These are phyloP conservation scores for Neurospora intermedia DNA, from an alignment of 495 filamentous ascomycete genomes.

Conservation along the genomic window DNA sequence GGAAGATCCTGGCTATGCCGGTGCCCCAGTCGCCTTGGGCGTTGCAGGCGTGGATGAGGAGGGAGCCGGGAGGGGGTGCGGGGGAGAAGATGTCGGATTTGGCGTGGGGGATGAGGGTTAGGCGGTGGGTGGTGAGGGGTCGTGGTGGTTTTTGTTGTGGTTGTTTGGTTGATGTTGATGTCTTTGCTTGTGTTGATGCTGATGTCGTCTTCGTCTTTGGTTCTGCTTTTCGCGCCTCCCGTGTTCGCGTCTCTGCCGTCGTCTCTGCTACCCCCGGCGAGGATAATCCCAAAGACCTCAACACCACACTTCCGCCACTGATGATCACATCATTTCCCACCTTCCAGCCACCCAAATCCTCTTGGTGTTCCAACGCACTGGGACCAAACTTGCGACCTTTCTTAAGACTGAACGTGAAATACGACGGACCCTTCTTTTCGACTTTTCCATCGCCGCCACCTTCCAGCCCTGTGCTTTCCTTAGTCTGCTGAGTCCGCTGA, in stretches of 20 bases:
- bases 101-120: constrained; percentile 7
- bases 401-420: not conserved
- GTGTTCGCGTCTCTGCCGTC: not conserved
- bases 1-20: constrained; percentile 16
- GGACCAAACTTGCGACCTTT: not conserved
- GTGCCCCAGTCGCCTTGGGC: constrained; percentile 13
- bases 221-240: not conserved
- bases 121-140: not conserved
- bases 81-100: constrained; percentile 13
- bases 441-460: not conserved
- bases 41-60: constrained; percentile 25
- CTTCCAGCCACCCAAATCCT: not conserved
- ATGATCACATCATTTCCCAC: not conserved
- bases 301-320: not conserved
- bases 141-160: not conserved
- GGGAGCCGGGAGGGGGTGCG: constrained; percentile 11
- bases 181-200: not conserved
- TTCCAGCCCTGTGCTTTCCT: not conserved
- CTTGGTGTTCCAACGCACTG: not conserved
- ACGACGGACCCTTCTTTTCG: not conserved
- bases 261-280: not conserved
- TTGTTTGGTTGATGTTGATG: not conserved
- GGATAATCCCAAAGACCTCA: not conserved
- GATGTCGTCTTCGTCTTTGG: not conserved
- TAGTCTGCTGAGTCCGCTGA: no score